Evolutionary conservation across 2,329 filamentous ascomycete genomes (phyloP), one percentile per base, ranked within the genome.

Genomic region (Cadophora sp.): DNA sequence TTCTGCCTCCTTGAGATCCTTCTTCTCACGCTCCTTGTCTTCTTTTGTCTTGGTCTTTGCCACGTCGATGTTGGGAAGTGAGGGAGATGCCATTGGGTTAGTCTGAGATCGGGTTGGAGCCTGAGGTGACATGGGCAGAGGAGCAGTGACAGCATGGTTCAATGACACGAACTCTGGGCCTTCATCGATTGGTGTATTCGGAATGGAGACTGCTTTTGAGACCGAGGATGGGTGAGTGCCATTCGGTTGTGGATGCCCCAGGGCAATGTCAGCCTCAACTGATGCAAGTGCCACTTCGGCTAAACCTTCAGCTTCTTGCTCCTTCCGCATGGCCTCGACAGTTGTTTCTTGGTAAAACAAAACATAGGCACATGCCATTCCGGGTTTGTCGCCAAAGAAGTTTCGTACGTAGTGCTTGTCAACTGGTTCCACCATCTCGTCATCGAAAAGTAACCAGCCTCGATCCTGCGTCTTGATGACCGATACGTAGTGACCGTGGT

Each of bases 361-460:
- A 19, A 99, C 94, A 76, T 99, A 99, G 34, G 96, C 96, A 75
- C 94, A 97, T 11, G 96, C 96, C 79, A 97, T 88, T 3, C 93
- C 94, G 0, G 91, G 91, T 76, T 92, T 93, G 78, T 97, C 96
- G 19, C 96, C 96, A 75, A 99, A 99, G 81, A 99, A 99, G 79
- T 97, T 97, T 72, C 91, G 89, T 46, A 99, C 96, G 77, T 97
- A 99, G 77, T 92, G 91, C 80, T 97, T 97, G 79, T 97, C 94
- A 5, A 99, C 96, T 0, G 96, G 96, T 79, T 99, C 96, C 4
- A 99, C 96, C 89, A 98, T 94, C 81, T 99, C 96, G 76, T 99
- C 96, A 74, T 99, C 96, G 75, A 99, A 99, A 6, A 99, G 82
- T 51, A 99, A 83, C 96, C 96, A 99, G 31, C 96, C 96, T 64